Percentiles rank a stretch among this genome's conserved stretches.
Conservation (phyloP, 225 moss, liverwort and hornwort genomes). For the Sphagnum tenellum region DNA sequence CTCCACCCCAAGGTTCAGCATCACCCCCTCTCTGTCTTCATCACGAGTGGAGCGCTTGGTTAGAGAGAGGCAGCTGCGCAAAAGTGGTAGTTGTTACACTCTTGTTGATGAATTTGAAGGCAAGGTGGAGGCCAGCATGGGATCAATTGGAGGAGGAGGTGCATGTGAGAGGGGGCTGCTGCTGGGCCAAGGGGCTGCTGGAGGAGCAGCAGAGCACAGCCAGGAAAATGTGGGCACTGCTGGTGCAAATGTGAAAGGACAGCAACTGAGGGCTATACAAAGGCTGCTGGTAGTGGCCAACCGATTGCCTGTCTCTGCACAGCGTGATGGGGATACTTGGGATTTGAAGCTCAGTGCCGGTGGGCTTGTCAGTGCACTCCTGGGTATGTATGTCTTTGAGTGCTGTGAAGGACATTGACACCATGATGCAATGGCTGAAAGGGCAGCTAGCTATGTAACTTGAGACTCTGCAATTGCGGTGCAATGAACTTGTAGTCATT, state of each 20-base stretch:
- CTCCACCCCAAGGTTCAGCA: conserved; percentile 12
- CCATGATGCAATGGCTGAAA: not conserved
- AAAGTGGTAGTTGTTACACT: conserved; percentile 26
- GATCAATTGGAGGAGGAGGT: conserved; percentile 27
- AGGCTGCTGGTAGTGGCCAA: conserved; percentile 78
- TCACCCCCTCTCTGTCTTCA: conserved; percentile 30
- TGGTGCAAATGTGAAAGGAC: conserved; percentile 34
- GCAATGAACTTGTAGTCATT: no score
- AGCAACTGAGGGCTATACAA: conserved; percentile 32
- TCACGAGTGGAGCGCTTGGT: conserved; percentile 83
- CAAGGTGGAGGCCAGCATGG: conserved; percentile 19
- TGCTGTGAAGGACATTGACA: not conserved
- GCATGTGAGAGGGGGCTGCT: not conserved
- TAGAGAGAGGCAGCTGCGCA: conserved; percentile 52
- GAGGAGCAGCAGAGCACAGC: conserved; percentile 20
- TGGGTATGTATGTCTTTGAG: conserved; percentile 18
- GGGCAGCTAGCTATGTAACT: not conserved
- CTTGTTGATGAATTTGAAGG: conserved; percentile 50
- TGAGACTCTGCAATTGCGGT: no score
- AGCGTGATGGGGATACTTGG: conserved; percentile 54
- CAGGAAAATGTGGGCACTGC: conserved; percentile 32
- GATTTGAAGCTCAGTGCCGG: conserved; percentile 60
- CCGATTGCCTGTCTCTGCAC: conserved; percentile 67
- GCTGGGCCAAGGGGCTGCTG: not conserved
- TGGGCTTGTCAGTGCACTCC: conserved; percentile 82